phyloP scores from a whole-genome alignment of 1,284 basidiomycete genomes.

The Pyrrhoderma noxium region DNA sequence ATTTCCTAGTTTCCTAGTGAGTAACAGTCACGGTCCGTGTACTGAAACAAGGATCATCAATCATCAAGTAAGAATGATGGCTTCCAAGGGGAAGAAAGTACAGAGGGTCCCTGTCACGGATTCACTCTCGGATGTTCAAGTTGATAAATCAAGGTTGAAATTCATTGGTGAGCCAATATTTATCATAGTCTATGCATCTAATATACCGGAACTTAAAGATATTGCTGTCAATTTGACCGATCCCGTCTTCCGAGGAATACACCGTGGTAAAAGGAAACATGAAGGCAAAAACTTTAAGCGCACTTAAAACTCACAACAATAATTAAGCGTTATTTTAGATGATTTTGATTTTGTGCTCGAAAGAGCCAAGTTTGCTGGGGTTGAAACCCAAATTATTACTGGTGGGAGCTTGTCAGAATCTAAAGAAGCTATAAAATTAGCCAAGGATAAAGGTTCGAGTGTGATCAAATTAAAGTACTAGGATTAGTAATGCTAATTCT shows the following conservation, averaged over 20 bases:
- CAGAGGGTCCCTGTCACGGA: too few relatives aligned
- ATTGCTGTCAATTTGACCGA: conserved; percentile 57
- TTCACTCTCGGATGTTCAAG: too few relatives aligned
- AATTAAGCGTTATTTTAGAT: conserved; percentile 34
- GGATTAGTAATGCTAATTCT: not conserved
- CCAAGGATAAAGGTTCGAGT: conserved; percentile 44
- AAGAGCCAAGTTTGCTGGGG: conserved; percentile 58
- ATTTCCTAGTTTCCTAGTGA: too few relatives aligned
- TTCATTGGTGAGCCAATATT: not conserved
- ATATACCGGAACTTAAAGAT: conserved; percentile 26
- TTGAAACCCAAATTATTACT: conserved; percentile 76
- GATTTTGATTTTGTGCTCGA: conserved; percentile 60
- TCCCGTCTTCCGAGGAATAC: conserved; percentile 49
- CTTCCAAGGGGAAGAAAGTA: too few relatives aligned
- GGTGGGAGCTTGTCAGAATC: conserved; percentile 72
- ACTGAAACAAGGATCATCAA: too few relatives aligned
- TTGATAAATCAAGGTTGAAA: too few relatives aligned
- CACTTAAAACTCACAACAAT: not conserved
- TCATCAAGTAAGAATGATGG: too few relatives aligned
- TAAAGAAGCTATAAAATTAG: conserved; percentile 53
- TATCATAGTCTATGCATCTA: not conserved
- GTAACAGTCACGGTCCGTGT: too few relatives aligned
- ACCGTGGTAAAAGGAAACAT: conserved; percentile 48
- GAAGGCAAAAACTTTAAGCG: conserved; percentile 31
- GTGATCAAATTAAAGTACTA: conserved; percentile 3